These are phyloP conservation scores for Cystobasidiopsis lactophilus DNA, from an alignment of 768 basidiomycete species.

Conservation along the genomic window DNA sequence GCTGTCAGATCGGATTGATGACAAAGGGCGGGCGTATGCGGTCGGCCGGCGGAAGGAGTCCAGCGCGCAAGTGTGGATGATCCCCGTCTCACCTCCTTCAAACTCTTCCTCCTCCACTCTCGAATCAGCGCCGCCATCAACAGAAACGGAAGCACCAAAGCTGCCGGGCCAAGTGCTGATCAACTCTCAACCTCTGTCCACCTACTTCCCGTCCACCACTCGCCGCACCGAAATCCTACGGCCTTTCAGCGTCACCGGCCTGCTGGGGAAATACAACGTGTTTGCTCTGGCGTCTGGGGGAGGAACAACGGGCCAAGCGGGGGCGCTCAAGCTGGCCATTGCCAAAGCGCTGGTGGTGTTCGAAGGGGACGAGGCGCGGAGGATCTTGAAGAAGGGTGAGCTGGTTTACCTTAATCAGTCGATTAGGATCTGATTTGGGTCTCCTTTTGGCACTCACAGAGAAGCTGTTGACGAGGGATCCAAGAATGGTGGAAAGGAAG, in stretches of 20 bases:
- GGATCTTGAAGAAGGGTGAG: conserved; percentile 49
- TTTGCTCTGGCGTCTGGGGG: conserved; percentile 57
- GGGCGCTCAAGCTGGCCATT: conserved; percentile 36
- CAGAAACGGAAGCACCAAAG: background rate
- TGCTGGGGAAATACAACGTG: conserved; percentile 53
- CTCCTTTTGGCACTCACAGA: conserved; percentile 39
- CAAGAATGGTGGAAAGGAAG: conserved; percentile 94
- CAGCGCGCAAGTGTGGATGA: conserved; percentile 79
- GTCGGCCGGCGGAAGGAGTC: conserved; percentile 74
- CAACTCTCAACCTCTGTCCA: conserved; percentile 57
- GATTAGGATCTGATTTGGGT: background rate
- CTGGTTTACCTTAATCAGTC: conserved; percentile 2
- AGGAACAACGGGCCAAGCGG: conserved; percentile 81
- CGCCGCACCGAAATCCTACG: conserved; percentile 65
- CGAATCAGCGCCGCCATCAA: background rate
- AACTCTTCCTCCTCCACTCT: background rate
- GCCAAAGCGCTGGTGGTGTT: conserved; percentile 23
- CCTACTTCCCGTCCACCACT: conserved; percentile 49
- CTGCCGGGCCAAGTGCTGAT: conserved; percentile 36
- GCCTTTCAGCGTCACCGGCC: conserved; percentile 61
- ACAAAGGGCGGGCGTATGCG: conserved; percentile 63
- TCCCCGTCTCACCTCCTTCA: conserved; percentile 27
- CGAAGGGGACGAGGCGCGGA: conserved; percentile 40
- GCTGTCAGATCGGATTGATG: conserved; percentile 28
- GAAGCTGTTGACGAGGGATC: conserved; percentile 68